phyloP scores from a whole-genome alignment of 2,329 filamentous ascomycete species.

The Ophioceras dolichostomum region DNA sequence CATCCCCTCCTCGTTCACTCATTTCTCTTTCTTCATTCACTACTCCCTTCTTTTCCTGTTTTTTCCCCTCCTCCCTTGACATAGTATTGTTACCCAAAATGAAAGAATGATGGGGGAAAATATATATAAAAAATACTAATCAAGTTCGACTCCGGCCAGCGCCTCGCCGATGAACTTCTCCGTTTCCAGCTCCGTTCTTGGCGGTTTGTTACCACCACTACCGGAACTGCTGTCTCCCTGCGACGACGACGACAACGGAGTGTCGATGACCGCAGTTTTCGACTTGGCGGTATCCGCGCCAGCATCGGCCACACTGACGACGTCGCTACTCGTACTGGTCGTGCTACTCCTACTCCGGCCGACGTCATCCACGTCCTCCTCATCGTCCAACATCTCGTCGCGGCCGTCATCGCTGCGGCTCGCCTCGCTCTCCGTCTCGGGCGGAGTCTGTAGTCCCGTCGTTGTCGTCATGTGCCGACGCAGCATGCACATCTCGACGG shows the following conservation, averaged over 20 bases:
- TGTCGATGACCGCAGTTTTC: no score
- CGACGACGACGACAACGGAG: no score
- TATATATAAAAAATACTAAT: constrained; percentile 7
- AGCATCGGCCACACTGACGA: neutral
- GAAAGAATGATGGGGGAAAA: neutral
- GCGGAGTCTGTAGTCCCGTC: constrained; percentile 36
- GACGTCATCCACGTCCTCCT: constrained; percentile 4
- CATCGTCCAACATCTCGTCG: no score
- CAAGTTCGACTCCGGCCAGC: constrained; percentile 17
- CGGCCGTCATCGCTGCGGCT: constrained; percentile 27
- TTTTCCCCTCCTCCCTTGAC: no score
- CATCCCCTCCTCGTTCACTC: no score
- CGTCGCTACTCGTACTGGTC: neutral
- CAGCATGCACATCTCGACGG: constrained; percentile 56
- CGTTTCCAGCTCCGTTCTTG: no score
- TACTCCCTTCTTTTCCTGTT: no score
- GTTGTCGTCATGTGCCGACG: constrained; percentile 26
- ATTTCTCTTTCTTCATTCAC: no score
- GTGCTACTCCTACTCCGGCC: neutral
- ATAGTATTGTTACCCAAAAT: no score
- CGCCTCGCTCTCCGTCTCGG: constrained; percentile 39
- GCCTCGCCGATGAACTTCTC: constrained; percentile 18
- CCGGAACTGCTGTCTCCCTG: no score
- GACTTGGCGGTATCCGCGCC: neutral
- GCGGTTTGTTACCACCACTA: no score